Base-by-base conservation (phyloP, 2,329 filamentous ascomycete species). In the Aureobasidium pullulans region DNA sequence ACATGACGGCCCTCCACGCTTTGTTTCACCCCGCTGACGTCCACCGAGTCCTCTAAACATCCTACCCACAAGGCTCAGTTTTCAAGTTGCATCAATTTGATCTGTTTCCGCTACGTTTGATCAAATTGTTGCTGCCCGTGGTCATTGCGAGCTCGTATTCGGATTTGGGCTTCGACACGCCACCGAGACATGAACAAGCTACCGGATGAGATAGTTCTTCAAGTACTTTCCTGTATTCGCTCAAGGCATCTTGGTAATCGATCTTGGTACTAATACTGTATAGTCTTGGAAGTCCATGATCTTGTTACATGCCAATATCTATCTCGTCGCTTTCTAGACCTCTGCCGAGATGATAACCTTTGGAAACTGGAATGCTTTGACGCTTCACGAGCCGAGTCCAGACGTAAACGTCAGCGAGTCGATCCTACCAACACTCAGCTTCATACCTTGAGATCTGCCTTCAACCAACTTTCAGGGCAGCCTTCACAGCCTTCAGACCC, bases 341-440 rank as follows among this genome's bases (percentile, higher is more conserved):
- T 94, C 43, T 86, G 84, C 40, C 85, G 90, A 60, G 90, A 96
- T 69, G 82, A 88, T 66, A 81, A 79, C 40, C 76, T 93, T 37
- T 96, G 92, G 92, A 87, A 87, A 62, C 75, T 80, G 3, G 79
- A 86, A 68, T 92, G 88, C 70, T 90, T 94, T 70, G 79, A 85
- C 37, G 77, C 84, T 60, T 93, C 89, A 15, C 71, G 79, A 36
- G 86, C 86, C 70, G 82, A 87, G 66, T 79, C 83, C 34, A 75
- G 78, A n/a, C 80, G 89, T 28, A 79, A 79, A 60, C 79, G 81
- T 15, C 77, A 79, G 54, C 62, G 68, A 13, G 69, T 71, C 2
- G 59, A 60, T 54, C 34, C 48, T n/a, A 23, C 34, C 10, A 37
- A 52, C 19, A 39, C 57, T 8, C 57, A 44, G 7, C 40, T 59